Evolutionary conservation across 2,329 filamentous ascomycete species (phyloP).

Genomic region (Penicillium psychrosexuale): DNA sequence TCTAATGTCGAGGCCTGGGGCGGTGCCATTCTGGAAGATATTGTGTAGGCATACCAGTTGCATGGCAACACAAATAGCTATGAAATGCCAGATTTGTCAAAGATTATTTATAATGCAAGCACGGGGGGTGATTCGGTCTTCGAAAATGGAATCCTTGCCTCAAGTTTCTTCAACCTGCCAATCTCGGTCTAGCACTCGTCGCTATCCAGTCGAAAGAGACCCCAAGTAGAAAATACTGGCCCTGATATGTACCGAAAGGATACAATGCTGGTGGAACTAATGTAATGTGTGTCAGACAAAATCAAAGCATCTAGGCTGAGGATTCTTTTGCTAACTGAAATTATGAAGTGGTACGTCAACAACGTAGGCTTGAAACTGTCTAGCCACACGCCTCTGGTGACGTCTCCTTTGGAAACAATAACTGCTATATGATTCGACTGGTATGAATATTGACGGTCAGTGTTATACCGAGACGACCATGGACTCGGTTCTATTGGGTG

Average conservation of each 20-base stretch:
- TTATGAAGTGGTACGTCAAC: not conserved
- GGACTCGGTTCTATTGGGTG: not conserved
- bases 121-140: not conserved
- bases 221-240: not conserved
- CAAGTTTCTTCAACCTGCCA: not conserved
- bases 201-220: too few relatives aligned
- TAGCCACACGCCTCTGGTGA: not conserved
- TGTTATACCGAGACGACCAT: not conserved
- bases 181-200: not conserved
- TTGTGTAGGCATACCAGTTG: not conserved
- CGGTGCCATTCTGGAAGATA: not conserved
- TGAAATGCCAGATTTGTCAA: not conserved
- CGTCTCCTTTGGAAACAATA: not conserved
- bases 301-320: not conserved
- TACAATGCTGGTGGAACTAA: not conserved
- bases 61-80: not conserved
- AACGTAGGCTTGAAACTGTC: not conserved
- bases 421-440: not conserved
- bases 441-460: not conserved
- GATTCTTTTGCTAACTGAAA: not conserved
- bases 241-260: not conserved
- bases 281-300: not conserved
- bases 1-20: not conserved
- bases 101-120: not conserved
- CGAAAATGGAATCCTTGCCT: not conserved